These are phyloP conservation scores for Phytophthora rubi DNA, from an alignment of 352 stramenopile genomes.

Conservation along the genomic window DNA sequence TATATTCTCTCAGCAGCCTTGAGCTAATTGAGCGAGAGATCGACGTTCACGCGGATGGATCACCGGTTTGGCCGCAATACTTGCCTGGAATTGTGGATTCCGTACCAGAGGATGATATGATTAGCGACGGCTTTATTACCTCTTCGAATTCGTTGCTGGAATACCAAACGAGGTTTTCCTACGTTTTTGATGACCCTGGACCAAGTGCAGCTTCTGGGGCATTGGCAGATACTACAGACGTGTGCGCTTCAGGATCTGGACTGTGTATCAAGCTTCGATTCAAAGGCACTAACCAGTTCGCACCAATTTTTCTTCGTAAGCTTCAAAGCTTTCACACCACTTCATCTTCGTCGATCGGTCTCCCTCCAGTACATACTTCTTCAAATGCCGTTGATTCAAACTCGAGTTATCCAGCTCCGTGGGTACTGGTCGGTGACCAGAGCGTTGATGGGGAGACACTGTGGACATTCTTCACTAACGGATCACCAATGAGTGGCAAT, in stretches of 20 bases:
- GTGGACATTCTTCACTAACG: constrained; percentile 11
- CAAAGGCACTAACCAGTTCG: not conserved
- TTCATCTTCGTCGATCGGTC: constrained; percentile 6
- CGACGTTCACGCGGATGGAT: constrained; percentile 22
- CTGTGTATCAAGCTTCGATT: constrained; percentile 20
- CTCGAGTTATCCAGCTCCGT: constrained; percentile 18
- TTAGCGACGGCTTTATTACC: constrained; percentile 15
- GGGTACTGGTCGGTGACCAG: constrained; percentile 11
- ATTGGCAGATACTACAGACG: not conserved
- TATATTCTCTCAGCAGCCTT: constrained; percentile 16
- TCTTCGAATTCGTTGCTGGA: not conserved
- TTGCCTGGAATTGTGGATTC: constrained; percentile 13
- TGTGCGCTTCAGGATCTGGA: constrained; percentile 5
- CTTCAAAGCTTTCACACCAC: constrained; percentile 10
- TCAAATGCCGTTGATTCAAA: not conserved
- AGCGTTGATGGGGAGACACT: not conserved
- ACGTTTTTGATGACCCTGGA: constrained; percentile 16
- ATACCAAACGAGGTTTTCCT: not conserved
- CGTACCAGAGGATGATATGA: not conserved
- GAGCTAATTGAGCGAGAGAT: constrained; percentile 25
- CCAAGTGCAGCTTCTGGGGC: constrained; percentile 3
- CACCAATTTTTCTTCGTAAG: constrained; percentile 24
- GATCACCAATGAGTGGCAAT: not conserved
- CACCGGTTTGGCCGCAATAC: constrained; percentile 18
- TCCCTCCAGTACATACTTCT: constrained; percentile 1